These are phyloP conservation scores for Cytospora piceae DNA, from an alignment of 2,329 filamentous ascomycete species.

Conservation along the genomic window DNA sequence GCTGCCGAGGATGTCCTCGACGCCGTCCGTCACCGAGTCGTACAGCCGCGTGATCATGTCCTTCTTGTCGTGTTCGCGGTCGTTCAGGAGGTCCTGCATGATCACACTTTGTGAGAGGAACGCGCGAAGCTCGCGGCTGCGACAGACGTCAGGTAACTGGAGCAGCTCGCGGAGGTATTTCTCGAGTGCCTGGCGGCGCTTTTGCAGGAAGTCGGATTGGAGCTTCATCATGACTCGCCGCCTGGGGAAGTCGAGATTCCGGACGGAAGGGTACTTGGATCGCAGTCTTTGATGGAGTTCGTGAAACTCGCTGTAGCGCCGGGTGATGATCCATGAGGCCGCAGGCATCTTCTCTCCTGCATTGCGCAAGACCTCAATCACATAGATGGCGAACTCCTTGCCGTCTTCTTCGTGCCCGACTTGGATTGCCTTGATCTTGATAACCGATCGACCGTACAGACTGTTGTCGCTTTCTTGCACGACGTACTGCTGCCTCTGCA, in stretches of 20 bases:
- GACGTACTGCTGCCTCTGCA: slow-evolving; percentile 95
- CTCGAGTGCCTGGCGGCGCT: slow-evolving; percentile 81
- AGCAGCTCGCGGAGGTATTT: slow-evolving; percentile 83
- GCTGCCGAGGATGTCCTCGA: slow-evolving; percentile 97
- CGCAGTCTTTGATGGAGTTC: slow-evolving; percentile 90
- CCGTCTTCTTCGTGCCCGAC: slow-evolving; percentile 91
- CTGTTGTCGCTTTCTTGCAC: slow-evolving; percentile 98
- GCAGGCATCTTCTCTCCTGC: slow-evolving; percentile 95
- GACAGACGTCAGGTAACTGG: slow-evolving; percentile 88
- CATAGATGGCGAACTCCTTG: slow-evolving; percentile 90
- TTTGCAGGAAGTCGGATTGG: slow-evolving; percentile 93
- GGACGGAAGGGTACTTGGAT: slow-evolving; percentile 81
- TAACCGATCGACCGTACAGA: slow-evolving; percentile 85
- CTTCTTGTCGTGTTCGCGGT: slow-evolving; percentile 68
- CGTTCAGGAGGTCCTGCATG: slow-evolving; percentile 60
- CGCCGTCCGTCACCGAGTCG: slow-evolving; percentile 94
- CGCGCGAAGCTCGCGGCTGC: slow-evolving; percentile 85
- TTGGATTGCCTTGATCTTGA: slow-evolving; percentile 90
- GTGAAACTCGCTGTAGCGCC: slow-evolving; percentile 95
- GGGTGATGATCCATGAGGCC: slow-evolving; percentile 91
- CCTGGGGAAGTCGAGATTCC: slow-evolving; percentile 88
- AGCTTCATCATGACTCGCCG: slow-evolving; percentile 94
- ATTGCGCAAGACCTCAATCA: slow-evolving; percentile 87
- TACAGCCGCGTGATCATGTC: slow-evolving; percentile 95
- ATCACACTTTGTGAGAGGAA: slow-evolving; percentile 91